phyloP scores from a whole-genome alignment of 164 flowering plant species.

The Liriodendron chinense region DNA sequence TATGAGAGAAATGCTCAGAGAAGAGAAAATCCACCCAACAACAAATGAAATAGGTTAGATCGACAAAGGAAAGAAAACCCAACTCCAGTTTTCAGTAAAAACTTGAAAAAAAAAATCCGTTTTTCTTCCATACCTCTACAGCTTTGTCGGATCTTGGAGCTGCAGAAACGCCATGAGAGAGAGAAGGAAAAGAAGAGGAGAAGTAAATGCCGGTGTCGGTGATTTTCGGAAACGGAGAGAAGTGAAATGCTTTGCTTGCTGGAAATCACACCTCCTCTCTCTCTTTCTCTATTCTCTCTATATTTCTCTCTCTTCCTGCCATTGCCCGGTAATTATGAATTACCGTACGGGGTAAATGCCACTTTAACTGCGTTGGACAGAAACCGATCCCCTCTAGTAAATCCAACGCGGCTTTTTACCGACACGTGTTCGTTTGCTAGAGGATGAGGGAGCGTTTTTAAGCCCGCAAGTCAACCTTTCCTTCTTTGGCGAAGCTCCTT shows the following conservation, averaged over 20 bases:
- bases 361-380: slow-evolving; percentile 26
- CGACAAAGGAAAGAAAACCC: not conserved
- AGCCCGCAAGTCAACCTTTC: slow-evolving; percentile 22
- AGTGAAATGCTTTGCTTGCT: slow-evolving; percentile 6
- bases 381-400: slow-evolving; percentile 30
- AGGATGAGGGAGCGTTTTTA: slow-evolving; percentile 12
- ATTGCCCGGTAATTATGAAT: slow-evolving; percentile 20
- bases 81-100: not conserved
- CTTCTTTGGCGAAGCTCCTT: not conserved
- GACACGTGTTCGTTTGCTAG: slow-evolving; percentile 18
- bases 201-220: slow-evolving; percentile 20
- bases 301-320: slow-evolving; percentile 5
- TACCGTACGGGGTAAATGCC: slow-evolving; percentile 30
- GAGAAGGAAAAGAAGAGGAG: not conserved
- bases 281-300: slow-evolving; percentile 9
- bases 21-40: not conserved
- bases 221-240: slow-evolving; percentile 17
- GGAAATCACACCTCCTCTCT: slow-evolving; percentile 11
- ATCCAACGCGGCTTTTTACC: slow-evolving; percentile 1
- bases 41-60: not conserved
- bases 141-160: slow-evolving; percentile 1
- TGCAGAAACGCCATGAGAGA: slow-evolving; percentile 13
- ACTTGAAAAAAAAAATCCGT: not conserved
- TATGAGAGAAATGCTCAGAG: not conserved
- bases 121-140: not conserved